Conservation (phyloP, 352 stramenopile species). For the Phytophthora pinifolia region DNA sequence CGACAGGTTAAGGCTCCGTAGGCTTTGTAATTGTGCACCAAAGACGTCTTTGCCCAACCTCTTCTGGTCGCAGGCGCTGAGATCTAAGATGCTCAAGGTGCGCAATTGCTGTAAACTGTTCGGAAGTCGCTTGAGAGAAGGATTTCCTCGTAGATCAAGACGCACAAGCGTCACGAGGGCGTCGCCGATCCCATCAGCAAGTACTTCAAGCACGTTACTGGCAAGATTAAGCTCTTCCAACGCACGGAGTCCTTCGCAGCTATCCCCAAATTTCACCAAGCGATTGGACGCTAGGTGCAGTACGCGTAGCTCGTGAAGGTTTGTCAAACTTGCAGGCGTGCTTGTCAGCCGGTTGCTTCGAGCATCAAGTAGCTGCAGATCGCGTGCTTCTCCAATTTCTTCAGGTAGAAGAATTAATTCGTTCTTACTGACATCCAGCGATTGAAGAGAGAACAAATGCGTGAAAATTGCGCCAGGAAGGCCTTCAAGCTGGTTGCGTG, state of each 20-base stretch:
- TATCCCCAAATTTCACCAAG: conserved; percentile 44
- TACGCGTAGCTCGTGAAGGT: conserved; percentile 43
- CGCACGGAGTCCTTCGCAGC: conserved; percentile 35
- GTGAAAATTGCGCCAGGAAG: conserved; percentile 54
- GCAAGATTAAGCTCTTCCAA: conserved; percentile 60
- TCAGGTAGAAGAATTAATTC: conserved; percentile 42
- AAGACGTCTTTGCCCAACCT: conserved; percentile 54
- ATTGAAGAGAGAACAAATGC: conserved; percentile 59
- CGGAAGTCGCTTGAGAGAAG: conserved; percentile 39
- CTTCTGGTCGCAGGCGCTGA: conserved; percentile 51
- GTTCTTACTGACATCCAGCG: conserved; percentile 60
- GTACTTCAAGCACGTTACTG: conserved; percentile 41
- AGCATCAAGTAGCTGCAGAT: conserved; percentile 48
- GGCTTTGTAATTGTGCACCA: conserved; percentile 25
- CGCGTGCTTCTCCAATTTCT: conserved; percentile 53
- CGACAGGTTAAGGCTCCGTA: conserved; percentile 44
- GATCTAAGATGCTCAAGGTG: conserved; percentile 38
- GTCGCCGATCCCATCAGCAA: conserved; percentile 42
- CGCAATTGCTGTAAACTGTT: conserved; percentile 44
- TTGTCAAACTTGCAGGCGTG: conserved; percentile 28
- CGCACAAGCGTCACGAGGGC: conserved; percentile 36
- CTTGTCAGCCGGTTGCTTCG: conserved; percentile 50
- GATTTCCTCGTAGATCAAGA: conserved; percentile 44
- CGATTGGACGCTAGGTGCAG: conserved; percentile 52
- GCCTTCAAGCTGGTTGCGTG: conserved; percentile 45